phyloP scores from a whole-genome alignment of 169 alveolate species.

The Plasmodium yoelii region DNA sequence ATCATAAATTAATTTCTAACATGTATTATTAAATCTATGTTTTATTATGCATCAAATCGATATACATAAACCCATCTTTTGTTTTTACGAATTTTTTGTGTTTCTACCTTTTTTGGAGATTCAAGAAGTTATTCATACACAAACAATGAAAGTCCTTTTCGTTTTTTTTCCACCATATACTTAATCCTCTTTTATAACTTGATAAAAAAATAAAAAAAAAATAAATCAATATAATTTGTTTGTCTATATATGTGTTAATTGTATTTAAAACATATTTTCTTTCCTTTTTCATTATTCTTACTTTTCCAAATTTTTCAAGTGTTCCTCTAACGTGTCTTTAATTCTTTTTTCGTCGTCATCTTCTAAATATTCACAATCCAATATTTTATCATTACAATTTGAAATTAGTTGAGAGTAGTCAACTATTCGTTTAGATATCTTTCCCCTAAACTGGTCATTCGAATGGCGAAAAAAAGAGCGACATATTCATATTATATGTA shows the following conservation, averaged over 20 bases:
- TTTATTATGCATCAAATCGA: background rate
- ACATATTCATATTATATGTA: background rate
- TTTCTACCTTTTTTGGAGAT: constrained; percentile 28
- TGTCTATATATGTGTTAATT: background rate
- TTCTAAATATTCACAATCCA: constrained; percentile 8
- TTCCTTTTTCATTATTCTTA: background rate
- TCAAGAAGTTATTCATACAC: constrained; percentile 45
- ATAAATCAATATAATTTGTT: background rate
- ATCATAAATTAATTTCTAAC: background rate
- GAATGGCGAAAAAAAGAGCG: background rate
- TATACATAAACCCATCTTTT: background rate
- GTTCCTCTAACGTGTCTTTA: constrained; percentile 22
- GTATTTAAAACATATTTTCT: background rate
- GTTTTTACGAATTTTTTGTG: background rate
- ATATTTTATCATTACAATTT: constrained; percentile 28
- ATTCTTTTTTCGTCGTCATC: constrained; percentile 23
- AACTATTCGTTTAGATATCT: constrained; percentile 53
- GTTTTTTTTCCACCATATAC: constrained; percentile 53
- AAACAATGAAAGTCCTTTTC: constrained; percentile 64
- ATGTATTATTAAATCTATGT: background rate
- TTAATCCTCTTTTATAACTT: constrained; percentile 44
- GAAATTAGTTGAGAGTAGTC: constrained; percentile 36
- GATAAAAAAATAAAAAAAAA: background rate
- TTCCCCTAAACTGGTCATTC: constrained; percentile 49
- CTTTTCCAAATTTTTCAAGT: constrained; percentile 45